Conservation (phyloP, 2,329 filamentous ascomycete genomes). For the Myriosclerotinia duriaeana region DNA sequence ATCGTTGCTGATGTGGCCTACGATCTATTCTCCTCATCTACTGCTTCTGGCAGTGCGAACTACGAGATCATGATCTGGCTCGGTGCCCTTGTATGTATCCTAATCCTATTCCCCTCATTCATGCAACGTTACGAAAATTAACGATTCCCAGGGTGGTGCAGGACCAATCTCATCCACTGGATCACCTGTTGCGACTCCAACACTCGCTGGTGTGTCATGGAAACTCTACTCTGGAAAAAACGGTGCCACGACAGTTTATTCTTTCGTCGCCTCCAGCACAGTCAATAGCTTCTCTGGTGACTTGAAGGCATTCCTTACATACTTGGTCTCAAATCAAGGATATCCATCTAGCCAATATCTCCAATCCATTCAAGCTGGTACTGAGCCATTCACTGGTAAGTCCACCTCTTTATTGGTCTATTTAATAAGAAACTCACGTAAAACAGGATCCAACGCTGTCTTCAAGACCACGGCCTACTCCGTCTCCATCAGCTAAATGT, state of each 20-base stretch:
- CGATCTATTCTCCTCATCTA: slow-evolving; percentile 57
- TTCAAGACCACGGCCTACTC: slow-evolving; percentile 45
- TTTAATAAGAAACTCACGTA: background rate
- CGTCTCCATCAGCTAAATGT: slow-evolving; percentile 24
- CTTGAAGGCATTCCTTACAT: slow-evolving; percentile 56
- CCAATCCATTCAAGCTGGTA: slow-evolving; percentile 53
- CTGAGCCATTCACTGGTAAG: slow-evolving; percentile 53
- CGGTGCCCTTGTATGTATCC: slow-evolving; percentile 44
- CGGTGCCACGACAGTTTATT: slow-evolving; percentile 59
- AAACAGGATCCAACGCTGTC: slow-evolving; percentile 47
- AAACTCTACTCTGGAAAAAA: slow-evolving; percentile 62
- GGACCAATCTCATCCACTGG: slow-evolving; percentile 57
- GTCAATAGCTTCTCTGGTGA: slow-evolving; percentile 57
- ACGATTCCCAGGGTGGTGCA: slow-evolving; percentile 46
- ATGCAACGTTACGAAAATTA: background rate
- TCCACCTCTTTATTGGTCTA: background rate
- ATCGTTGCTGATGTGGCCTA: slow-evolving; percentile 60
- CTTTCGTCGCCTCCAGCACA: slow-evolving; percentile 52
- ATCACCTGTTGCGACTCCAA: slow-evolving; percentile 52
- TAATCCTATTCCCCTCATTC: background rate
- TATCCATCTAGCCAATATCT: slow-evolving; percentile 53
- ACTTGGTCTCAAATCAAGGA: slow-evolving; percentile 52
- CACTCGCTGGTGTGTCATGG: slow-evolving; percentile 55
- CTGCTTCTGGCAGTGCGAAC: slow-evolving; percentile 49
- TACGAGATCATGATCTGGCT: slow-evolving; percentile 70